Evolutionary conservation across 768 basidiomycete genomes (phyloP), one percentile per base, ranked within the genome.

Genomic region (Termitomyces sp.): DNA sequence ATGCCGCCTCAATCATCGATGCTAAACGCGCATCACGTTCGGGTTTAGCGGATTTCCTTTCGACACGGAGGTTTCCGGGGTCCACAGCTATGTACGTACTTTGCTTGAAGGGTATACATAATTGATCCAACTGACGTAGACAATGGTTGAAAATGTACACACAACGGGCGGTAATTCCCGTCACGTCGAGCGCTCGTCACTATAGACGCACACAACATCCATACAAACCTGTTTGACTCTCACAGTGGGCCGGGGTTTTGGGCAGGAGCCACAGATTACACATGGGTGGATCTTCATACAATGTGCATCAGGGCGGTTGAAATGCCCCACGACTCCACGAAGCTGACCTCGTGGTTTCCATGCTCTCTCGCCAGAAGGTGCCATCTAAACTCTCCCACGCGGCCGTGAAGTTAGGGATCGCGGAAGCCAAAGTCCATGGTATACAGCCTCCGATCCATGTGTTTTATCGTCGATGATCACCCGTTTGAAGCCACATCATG

Each of bases 71-170:
- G 60, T 61, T 28, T 48, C 20, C 55, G 60, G 60, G 60, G 60
- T 55, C 59, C 59, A 7, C 20, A 13, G 9, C 24, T 44, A 35
- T 53, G 59, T 60, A 60, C 59, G 59, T 60, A 45, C 52, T 36
- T 36, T 36, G 22, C 54, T 40, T 60, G 59, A 60, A 50, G 38
- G 59, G 44, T 45, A 46, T 61, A 61, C 60, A 56, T 61, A 61
- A 56, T 60, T 54, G 59, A 36, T 35, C n/a, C 44, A 22, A 48
- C 59, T 61, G 60, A 61, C 60, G 60, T 61, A 61, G 60, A 28
- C 46, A 42, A 40, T 55, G 55, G 40, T 61, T 56, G 40, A 12
- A 40, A 40, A n/a, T 52, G 22, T 44, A 53, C 40, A 48, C 45
- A 52, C 35, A 28, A 40, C 50, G 58, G 39, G 51, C 35, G 40